These are phyloP conservation scores for Aegilops tauschii DNA, from an alignment of 176 grass and related monocot species.

Conservation along the genomic window DNA sequence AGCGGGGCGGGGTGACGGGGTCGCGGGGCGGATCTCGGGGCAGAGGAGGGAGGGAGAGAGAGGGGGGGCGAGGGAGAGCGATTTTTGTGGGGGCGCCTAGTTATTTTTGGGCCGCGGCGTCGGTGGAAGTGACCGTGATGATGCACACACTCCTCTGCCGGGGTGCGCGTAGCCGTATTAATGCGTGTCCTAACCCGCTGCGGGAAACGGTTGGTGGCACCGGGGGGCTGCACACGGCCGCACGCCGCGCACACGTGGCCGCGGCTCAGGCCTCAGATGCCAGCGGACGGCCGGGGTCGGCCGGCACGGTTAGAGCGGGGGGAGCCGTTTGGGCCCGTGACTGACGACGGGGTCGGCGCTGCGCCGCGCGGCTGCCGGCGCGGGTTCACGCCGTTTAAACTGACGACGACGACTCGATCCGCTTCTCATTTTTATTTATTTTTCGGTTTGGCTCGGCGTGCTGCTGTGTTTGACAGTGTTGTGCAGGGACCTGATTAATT, in stretches of 20 bases:
- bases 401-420: neutral
- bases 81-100: conserved; percentile 50
- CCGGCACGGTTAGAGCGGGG: neutral
- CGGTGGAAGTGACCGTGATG: conserved; percentile 12
- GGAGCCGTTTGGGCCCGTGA: neutral
- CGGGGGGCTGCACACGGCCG: neutral
- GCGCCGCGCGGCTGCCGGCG: no score
- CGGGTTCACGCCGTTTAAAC: neutral
- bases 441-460: no score
- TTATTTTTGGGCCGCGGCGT: conserved; percentile 50
- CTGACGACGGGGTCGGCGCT: neutral
- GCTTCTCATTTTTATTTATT: no score
- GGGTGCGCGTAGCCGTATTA: conserved; percentile 31
- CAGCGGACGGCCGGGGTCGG: neutral
- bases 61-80: neutral
- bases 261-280: no score
- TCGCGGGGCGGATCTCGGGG: conserved; percentile 45
- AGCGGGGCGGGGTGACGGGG: neutral
- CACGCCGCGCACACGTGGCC: no score
- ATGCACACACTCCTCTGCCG: neutral
- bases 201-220: neutral
- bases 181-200: neutral
- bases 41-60: neutral
- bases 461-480: no score
- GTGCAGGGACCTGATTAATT: neutral